These are phyloP conservation scores for Dictyostelium gargantuum DNA, from an alignment of 208 protist species.

Conservation along the genomic window DNA sequence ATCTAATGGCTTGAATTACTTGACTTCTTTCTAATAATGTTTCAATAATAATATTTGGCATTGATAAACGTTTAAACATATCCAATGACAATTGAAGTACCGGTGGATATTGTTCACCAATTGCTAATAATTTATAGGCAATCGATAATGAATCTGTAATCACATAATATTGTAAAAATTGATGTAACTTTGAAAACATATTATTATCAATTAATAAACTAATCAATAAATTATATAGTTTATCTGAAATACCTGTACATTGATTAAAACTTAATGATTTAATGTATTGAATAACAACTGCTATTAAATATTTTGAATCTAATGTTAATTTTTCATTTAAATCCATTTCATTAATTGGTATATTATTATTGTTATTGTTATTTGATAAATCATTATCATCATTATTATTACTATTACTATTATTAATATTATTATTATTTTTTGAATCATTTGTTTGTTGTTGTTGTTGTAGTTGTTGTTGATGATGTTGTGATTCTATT, in stretches of 20 bases:
- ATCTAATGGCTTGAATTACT: not conserved
- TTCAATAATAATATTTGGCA: conserved; percentile 37
- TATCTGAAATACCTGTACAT: conserved; percentile 20
- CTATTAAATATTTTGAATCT: conserved; percentile 36
- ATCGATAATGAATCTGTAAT: conserved; percentile 22
- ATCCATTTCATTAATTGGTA: not conserved
- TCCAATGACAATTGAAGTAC: conserved; percentile 41
- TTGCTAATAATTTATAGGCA: conserved; percentile 47
- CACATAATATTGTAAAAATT: conserved; percentile 52
- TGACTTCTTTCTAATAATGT: conserved; percentile 40
- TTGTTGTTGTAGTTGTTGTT: too few relatives aligned
- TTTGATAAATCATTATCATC: not conserved
- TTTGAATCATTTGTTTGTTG: not conserved
- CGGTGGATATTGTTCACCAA: conserved; percentile 42
- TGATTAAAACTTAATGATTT: conserved; percentile 23
- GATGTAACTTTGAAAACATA: conserved; percentile 60
- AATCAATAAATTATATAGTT: conserved; percentile 37
- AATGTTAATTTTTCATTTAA: not conserved
- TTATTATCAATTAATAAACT: conserved; percentile 61
- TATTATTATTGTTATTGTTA: not conserved
- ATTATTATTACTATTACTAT: not conserved
- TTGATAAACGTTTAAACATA: conserved; percentile 52
- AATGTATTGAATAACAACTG: conserved; percentile 35
- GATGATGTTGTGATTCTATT: not conserved
- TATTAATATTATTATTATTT: not conserved